Conservation (phyloP, 192 early-diverging fungal genomes). For the Linnemannia exigua region DNA sequence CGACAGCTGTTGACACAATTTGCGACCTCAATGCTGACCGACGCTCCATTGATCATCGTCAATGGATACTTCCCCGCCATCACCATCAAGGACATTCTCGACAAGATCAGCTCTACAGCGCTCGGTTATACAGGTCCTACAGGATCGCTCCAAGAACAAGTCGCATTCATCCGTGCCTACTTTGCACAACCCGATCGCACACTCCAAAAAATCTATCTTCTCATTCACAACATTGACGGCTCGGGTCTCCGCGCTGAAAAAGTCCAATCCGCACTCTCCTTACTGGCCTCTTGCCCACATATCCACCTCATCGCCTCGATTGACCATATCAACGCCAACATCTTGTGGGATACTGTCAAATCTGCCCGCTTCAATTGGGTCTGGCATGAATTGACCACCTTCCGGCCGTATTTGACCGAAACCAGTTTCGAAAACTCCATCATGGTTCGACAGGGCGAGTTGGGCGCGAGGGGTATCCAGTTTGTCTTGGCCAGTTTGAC, state of each 20-base stretch:
- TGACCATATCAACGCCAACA: slow-evolving; percentile 92
- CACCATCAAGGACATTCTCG: slow-evolving; percentile 79
- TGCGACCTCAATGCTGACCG: slow-evolving; percentile 64
- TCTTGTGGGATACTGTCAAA: slow-evolving; percentile 89
- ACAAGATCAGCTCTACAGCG: slow-evolving; percentile 66
- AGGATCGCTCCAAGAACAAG: slow-evolving; percentile 75
- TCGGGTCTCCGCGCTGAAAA: slow-evolving; percentile 75
- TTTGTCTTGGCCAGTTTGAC: slow-evolving; percentile 88
- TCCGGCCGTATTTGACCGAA: slow-evolving; percentile 83
- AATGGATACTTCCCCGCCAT: slow-evolving; percentile 90
- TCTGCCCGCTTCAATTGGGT: slow-evolving; percentile 82
- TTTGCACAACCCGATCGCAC: slow-evolving; percentile 67
- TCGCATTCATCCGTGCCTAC: slow-evolving; percentile 73
- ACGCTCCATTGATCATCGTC: slow-evolving; percentile 79
- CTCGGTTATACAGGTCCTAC: slow-evolving; percentile 54
- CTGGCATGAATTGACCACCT: slow-evolving; percentile 95
- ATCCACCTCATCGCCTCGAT: slow-evolving; percentile 88
- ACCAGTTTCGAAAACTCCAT: slow-evolving; percentile 87
- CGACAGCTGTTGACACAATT: slow-evolving; percentile 83
- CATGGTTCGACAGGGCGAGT: slow-evolving; percentile 66
- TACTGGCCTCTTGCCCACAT: slow-evolving; percentile 74
- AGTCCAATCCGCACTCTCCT: slow-evolving; percentile 75
- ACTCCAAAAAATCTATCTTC: slow-evolving; percentile 72
- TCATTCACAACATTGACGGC: slow-evolving; percentile 95
- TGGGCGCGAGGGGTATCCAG: slow-evolving; percentile 77